These are phyloP conservation scores for Spathaspora girioi DNA, from an alignment of 805 yeast species.

Conservation along the genomic window DNA sequence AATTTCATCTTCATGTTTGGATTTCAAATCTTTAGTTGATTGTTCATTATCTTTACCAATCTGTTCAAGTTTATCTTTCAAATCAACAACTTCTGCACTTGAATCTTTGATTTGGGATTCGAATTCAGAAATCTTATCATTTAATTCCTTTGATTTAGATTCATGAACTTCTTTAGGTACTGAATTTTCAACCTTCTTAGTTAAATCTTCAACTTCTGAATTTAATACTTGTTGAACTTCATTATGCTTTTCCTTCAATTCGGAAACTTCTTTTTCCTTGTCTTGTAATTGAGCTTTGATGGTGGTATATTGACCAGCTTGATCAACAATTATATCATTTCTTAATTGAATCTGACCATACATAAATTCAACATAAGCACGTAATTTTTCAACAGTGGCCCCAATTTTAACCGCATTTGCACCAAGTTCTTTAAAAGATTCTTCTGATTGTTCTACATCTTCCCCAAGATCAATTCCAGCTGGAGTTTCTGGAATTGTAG, in stretches of 20 bases:
- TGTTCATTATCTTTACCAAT: neutral
- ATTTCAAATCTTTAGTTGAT: neutral
- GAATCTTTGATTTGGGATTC: neutral
- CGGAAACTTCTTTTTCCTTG: constrained; percentile 4
- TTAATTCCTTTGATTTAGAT: neutral
- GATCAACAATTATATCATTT: neutral
- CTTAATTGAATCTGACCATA: neutral
- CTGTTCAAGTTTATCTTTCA: neutral
- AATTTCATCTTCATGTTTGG: neutral
- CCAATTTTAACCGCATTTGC: neutral
- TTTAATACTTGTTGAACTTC: neutral
- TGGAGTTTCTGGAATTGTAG: neutral
- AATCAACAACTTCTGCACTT: neutral
- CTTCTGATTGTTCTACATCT: neutral
- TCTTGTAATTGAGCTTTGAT: constrained; percentile 1
- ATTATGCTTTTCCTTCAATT: neutral
- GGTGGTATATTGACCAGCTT: neutral
- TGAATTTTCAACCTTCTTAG: neutral
- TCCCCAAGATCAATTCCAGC: neutral
- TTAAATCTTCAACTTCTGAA: neutral
- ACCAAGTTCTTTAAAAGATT: neutral
- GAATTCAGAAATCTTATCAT: constrained; percentile 1
- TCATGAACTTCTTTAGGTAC: neutral
- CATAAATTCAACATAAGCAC: neutral
- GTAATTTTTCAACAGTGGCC: neutral